Base-by-base conservation (phyloP, 176 grass and related monocot species). In the Carex parvula region DNA sequence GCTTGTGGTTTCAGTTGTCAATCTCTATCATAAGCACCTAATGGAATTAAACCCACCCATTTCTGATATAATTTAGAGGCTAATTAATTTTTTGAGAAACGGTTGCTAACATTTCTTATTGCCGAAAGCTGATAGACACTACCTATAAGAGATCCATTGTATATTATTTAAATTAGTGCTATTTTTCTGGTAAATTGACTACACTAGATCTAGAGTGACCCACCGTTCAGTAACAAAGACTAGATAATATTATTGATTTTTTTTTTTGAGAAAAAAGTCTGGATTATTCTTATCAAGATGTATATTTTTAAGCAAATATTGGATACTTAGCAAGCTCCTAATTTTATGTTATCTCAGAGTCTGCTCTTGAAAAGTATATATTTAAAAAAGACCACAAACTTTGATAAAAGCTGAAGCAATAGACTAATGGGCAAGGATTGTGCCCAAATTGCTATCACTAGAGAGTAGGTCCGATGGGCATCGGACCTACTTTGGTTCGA, bases 21-120 rank as follows among this genome's bases (percentile, higher is more conserved):
- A n/a, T 75, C 71, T 54, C 71, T 75, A 53, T 76, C 71, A 76
- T 24, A 48, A 48, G 70, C 70, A 53, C 70, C 44, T 71, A 75
- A 53, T 75, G 20, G 44, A 75, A 75, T 11, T 75, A 44, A 53
- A 56, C 24, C 24, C 22, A 77, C 46, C 72, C 21, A 77, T 77
- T 77, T 55, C 24, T 77, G 13, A 21, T 77, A 32, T 30, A 7
- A 32, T 39, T 52, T 29, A 54, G 24, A 56, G 22, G 50, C 16
- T 56, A 6, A 77, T 77, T 77, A 77, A 76, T 17, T 76, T 39
- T 24, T 22, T 24, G 70, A 46, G 20, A 73, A 73, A 52, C 50
- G 41, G 42, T 72, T 72, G 21, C 4, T 22, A 75, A 21, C n/a
- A 52, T 75, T 1, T 10, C 14, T 75, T 26, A 21, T 22, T 75